Evolutionary conservation across 768 basidiomycete genomes (phyloP).

Genomic region (Mycena vitilis): DNA sequence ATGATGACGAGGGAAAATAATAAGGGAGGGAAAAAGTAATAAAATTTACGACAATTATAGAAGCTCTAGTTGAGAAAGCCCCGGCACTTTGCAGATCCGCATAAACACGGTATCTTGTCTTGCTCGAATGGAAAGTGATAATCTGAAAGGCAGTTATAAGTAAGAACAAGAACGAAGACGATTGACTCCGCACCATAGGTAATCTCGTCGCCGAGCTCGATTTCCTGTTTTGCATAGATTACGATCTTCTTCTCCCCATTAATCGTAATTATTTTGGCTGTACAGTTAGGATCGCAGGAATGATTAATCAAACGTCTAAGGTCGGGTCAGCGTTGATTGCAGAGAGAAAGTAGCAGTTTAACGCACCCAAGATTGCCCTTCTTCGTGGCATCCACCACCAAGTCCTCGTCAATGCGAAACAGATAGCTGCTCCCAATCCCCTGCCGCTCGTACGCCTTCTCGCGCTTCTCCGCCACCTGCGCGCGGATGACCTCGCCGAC

Average conservation of each 20-base stretch:
- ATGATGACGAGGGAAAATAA: slow-evolving; percentile 29
- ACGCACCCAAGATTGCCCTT: slow-evolving; percentile 98
- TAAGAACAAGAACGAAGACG: slow-evolving; percentile 2
- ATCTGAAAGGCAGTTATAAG: slow-evolving; percentile 59
- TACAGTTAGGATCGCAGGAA: slow-evolving; percentile 95
- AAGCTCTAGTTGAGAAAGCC: slow-evolving; percentile 91
- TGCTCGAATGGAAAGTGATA: slow-evolving; percentile 99
- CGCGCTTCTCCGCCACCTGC: slow-evolving; percentile 95
- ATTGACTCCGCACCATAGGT: slow-evolving; percentile 83
- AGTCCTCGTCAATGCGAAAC: slow-evolving; percentile 97
- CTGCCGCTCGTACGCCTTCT: slow-evolving; percentile 96
- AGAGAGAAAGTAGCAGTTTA: slow-evolving; percentile 23
- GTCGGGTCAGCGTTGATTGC: slow-evolving; percentile 10
- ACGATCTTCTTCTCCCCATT: slow-evolving; percentile 98
- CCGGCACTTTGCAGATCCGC: slow-evolving; percentile 90
- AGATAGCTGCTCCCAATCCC: slow-evolving; percentile 98
- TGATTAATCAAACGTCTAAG: slow-evolving; percentile 96
- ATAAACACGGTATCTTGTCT: slow-evolving; percentile 95
- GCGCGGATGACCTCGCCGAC: slow-evolving; percentile 97
- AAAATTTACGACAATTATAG: slow-evolving; percentile 44
- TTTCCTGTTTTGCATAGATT: slow-evolving; percentile 97
- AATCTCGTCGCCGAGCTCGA: slow-evolving; percentile 97
- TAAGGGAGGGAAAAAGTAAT: slow-evolving; percentile 31
- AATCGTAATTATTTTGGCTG: slow-evolving; percentile 91
- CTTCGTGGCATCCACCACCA: slow-evolving; percentile 99